phyloP scores from a whole-genome alignment of 768 basidiomycete species.

The Hypsizygus marmoreus region DNA sequence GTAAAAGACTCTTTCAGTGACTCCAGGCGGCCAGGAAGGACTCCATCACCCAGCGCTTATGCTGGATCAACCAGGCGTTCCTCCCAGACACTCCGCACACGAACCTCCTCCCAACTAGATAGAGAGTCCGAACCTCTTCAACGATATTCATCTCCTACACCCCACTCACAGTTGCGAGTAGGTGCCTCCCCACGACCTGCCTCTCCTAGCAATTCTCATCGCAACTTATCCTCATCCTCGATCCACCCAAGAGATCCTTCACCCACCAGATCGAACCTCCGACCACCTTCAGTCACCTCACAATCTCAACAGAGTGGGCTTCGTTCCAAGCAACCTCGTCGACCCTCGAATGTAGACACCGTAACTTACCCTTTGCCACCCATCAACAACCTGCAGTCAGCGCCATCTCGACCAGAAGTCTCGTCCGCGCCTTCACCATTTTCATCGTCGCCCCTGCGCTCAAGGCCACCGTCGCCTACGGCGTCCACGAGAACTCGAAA shows the following conservation, averaged over 20 bases:
- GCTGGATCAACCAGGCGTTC: constrained; percentile 15
- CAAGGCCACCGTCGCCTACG: constrained; percentile 25
- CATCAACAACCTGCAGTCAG: constrained; percentile 22
- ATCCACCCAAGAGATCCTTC: constrained; percentile 17
- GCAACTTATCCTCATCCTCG: constrained; percentile 13
- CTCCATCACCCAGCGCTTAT: constrained; percentile 1
- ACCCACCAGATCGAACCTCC: constrained; percentile 8
- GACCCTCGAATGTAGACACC: constrained; percentile 48
- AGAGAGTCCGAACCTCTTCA: constrained; percentile 24
- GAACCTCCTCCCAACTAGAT: constrained; percentile 27
- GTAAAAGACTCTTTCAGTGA: no score
- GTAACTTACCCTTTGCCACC: constrained; percentile 35
- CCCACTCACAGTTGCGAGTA: constrained; percentile 25
- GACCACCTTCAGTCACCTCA: constrained; percentile 37
- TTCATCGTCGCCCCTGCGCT: constrained; percentile 19
- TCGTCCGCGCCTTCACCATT: constrained; percentile 14
- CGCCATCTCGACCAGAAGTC: constrained; percentile 9
- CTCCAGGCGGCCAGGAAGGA: background rate
- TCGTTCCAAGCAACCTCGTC: constrained; percentile 33
- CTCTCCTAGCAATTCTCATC: constrained; percentile 38
- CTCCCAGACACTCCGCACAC: constrained; percentile 19
- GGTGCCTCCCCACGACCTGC: constrained; percentile 36
- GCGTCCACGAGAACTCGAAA: constrained; percentile 30
- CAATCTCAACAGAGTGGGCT: constrained; percentile 29
- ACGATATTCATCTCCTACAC: constrained; percentile 16